These are phyloP conservation scores for Rasamsonia emersonii DNA, from an alignment of 2,329 filamentous ascomycete genomes.

Conservation along the genomic window DNA sequence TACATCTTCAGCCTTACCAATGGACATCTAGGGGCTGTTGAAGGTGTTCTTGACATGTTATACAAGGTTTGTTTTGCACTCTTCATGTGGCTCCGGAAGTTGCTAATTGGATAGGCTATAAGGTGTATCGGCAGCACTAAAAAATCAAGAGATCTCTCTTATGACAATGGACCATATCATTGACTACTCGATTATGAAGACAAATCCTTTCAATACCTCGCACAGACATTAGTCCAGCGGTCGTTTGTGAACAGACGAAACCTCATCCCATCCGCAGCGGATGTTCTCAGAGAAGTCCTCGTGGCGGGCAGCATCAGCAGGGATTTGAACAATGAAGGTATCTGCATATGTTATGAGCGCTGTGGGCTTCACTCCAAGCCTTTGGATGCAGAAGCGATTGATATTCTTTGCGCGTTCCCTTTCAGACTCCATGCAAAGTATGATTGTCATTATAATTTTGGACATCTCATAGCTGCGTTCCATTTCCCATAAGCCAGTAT, in stretches of 20 bases:
- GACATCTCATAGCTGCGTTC: too few relatives aligned
- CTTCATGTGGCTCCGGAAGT: neutral
- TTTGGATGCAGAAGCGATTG: neutral
- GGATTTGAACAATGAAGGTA: neutral
- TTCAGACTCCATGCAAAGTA: neutral
- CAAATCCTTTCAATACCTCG: neutral
- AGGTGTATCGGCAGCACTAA: neutral
- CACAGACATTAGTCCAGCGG: neutral
- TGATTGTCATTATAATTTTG: too few relatives aligned
- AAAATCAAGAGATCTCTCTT: neutral
- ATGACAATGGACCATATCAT: neutral
- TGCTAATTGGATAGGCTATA: neutral
- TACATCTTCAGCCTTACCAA: neutral
- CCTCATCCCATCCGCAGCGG: neutral
- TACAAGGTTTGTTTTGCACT: slow-evolving; percentile 1
- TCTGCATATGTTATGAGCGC: neutral
- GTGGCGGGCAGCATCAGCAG: neutral
- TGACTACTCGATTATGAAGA: neutral
- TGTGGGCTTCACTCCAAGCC: neutral
- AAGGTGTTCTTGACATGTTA: neutral
- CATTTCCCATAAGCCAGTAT: too few relatives aligned
- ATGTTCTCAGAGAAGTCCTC: neutral
- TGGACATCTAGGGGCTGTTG: slow-evolving; percentile 1
- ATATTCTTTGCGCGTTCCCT: neutral
- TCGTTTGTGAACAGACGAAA: neutral